These are phyloP conservation scores for Leishmania turanica DNA, from an alignment of 208 protist species.

Conservation along the genomic window DNA sequence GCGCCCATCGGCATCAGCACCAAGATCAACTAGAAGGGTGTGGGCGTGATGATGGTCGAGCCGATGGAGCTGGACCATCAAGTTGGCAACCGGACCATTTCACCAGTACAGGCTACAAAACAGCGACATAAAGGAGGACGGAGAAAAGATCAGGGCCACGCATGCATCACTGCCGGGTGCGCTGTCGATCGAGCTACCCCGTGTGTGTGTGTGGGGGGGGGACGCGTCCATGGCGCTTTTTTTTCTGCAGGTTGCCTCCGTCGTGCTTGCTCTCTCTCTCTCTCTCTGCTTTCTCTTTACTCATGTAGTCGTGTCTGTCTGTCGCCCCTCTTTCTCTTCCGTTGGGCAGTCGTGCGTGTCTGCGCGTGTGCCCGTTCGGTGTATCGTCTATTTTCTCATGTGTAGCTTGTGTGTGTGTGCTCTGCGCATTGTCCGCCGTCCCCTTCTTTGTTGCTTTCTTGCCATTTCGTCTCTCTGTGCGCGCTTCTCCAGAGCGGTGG, in stretches of 20 bases:
- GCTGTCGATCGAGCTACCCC: background rate
- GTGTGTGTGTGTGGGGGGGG: too few species aligned
- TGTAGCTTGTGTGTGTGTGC: background rate
- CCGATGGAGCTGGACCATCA: background rate
- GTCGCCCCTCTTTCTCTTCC: background rate
- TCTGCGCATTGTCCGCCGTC: background rate
- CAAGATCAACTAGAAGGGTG: conserved; percentile 25
- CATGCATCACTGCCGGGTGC: background rate
- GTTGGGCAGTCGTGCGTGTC: background rate
- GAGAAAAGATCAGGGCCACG: background rate
- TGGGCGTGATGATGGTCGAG: background rate
- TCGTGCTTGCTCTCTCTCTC: background rate
- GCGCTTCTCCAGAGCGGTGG: background rate
- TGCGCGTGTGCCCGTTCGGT: background rate
- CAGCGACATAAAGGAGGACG: background rate
- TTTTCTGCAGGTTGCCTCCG: background rate
- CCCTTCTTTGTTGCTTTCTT: too few species aligned
- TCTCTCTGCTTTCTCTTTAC: background rate
- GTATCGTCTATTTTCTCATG: background rate
- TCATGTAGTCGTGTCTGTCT: background rate
- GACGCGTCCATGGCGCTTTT: background rate
- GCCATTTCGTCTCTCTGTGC: background rate
- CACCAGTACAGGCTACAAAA: background rate
- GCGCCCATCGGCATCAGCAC: conserved; percentile 67
- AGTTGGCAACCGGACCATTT: background rate